Evolutionary conservation across 2,329 filamentous ascomycete species (phyloP).

Genomic region (Diaporthe citri): DNA sequence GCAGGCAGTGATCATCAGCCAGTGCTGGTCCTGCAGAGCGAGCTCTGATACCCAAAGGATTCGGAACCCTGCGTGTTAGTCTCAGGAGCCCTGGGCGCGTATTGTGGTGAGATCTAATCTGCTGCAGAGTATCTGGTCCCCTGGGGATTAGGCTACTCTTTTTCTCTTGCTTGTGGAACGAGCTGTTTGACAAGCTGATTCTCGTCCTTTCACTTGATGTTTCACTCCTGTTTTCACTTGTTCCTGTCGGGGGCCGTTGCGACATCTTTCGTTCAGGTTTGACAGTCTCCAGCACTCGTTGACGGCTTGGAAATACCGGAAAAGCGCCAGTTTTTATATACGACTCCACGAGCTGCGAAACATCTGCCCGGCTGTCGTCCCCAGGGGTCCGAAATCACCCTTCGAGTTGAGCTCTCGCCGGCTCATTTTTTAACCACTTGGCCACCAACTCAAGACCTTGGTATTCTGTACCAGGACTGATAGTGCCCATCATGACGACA

Average conservation of each 20-base stretch:
- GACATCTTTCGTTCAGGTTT: neutral
- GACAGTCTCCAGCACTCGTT: neutral
- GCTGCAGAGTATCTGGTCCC: neutral
- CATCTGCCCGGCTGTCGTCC: neutral
- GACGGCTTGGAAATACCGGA: neutral
- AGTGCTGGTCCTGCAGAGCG: neutral
- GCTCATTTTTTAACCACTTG: neutral
- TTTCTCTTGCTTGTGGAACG: neutral
- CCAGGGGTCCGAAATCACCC: too few relatives aligned
- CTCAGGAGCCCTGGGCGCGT: neutral
- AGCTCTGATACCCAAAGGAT: slow-evolving; percentile 30
- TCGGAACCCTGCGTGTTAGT: neutral
- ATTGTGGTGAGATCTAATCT: neutral
- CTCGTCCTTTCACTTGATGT: neutral
- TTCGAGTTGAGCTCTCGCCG: neutral
- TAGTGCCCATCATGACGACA: slow-evolving; percentile 24
- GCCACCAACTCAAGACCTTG: neutral
- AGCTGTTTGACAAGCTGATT: slow-evolving; percentile 8
- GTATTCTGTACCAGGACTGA: neutral
- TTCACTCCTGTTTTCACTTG: neutral
- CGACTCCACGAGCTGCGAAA: neutral
- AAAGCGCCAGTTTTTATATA: neutral
- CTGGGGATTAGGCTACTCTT: neutral
- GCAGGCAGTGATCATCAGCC: neutral
- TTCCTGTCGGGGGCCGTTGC: neutral